A percentile compares a stretch with the other conserved stretches of the same genome.
phyloP scores from a whole-genome alignment of 257 asterid genomes.

The Primulina eburnea region DNA sequence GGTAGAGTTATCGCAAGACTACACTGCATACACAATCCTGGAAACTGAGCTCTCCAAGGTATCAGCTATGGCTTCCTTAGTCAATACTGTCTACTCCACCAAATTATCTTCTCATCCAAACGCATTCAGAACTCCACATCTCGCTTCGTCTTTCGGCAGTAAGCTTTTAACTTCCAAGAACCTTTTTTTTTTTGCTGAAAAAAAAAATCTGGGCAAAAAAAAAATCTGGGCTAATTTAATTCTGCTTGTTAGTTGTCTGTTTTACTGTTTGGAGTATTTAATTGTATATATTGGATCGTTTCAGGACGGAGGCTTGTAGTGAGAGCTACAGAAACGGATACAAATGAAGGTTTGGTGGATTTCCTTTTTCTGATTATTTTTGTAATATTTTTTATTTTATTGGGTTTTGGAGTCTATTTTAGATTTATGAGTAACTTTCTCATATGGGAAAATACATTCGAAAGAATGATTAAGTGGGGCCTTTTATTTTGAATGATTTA shows the following conservation, averaged over 20 bases:
- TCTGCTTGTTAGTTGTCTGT: not conserved
- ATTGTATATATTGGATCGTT: conserved; percentile 19
- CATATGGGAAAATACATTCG: conserved; percentile 1
- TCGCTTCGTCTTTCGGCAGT: conserved; percentile 45
- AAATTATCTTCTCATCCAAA: conserved; percentile 37
- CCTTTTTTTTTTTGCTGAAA: not conserved
- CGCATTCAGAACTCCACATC: conserved; percentile 34
- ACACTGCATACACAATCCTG: not conserved
- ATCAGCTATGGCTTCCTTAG: conserved; percentile 57
- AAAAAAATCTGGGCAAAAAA: not conserved
- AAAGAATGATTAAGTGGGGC: not conserved
- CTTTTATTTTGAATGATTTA: not conserved
- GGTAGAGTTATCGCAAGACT: too few species aligned
- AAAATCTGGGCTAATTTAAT: not conserved
- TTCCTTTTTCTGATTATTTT: not conserved
- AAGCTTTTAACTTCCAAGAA: conserved; percentile 26
- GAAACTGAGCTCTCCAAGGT: conserved; percentile 17
- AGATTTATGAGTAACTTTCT: not conserved
- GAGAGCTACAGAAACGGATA: conserved; percentile 80
- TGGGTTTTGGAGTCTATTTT: conserved; percentile 11
- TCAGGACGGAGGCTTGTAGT: conserved; percentile 65
- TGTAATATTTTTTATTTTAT: not conserved
- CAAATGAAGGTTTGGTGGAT: conserved; percentile 52
- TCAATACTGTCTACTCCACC: conserved; percentile 40
- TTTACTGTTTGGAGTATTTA: not conserved